Conservation (phyloP, 169 alveolate species). For the Cystoisospora suis region DNA sequence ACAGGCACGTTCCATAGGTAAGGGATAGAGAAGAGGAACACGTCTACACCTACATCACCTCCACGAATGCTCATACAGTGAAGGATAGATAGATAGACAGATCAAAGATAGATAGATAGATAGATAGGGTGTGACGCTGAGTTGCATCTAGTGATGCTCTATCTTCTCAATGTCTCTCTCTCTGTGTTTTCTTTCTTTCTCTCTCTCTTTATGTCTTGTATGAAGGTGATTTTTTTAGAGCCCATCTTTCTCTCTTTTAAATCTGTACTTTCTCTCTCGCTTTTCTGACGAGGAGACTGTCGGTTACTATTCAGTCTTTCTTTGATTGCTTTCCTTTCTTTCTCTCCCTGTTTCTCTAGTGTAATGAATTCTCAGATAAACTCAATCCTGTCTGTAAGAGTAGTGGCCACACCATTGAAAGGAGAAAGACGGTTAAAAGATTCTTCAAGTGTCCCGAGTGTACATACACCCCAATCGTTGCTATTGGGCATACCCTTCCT, state of each 20-base stretch:
- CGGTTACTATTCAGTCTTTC: no score
- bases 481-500: conserved; percentile 31
- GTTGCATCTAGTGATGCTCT: no score
- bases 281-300: no score
- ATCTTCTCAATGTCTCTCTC: not conserved
- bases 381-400: not conserved
- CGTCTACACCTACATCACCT: no score
- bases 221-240: not conserved
- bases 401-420: not conserved
- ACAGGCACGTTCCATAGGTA: no score
- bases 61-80: no score
- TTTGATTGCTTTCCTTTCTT: not conserved
- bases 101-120: no score
- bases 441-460: conserved; percentile 27
- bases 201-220: not conserved
- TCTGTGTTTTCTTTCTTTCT: not conserved
- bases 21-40: no score
- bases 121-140: no score
- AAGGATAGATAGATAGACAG: no score
- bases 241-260: not conserved
- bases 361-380: conserved; percentile 15
- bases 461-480: conserved; percentile 10
- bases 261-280: not conserved
- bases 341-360: not conserved
- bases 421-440: not conserved